phyloP scores from a whole-genome alignment of 257 asterid species.

The Salvia hispanica region DNA sequence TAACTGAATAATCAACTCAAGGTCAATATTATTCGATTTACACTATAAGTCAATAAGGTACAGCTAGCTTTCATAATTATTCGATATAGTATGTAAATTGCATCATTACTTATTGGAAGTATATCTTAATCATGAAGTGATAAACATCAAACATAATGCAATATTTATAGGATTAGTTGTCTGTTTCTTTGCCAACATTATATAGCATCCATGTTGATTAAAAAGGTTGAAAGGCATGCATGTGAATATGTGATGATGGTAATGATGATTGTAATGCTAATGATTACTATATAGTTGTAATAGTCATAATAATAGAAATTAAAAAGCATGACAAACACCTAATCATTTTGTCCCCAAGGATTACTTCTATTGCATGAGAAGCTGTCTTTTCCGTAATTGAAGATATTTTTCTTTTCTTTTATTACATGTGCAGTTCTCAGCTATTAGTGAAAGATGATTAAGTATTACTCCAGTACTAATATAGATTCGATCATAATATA shows the following conservation, averaged over 20 bases:
- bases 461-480: background rate
- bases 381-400: conserved; percentile 33
- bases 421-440: conserved; percentile 1
- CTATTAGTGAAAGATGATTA: conserved; percentile 34
- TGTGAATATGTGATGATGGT: conserved; percentile 51
- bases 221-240: conserved; percentile 40
- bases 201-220: conserved; percentile 49
- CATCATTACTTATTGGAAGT: background rate
- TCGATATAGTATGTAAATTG: background rate
- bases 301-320: conserved; percentile 23
- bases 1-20: too few relatives aligned
- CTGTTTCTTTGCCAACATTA: conserved; percentile 32
- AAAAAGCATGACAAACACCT: conserved; percentile 43
- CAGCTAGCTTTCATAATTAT: conserved; percentile 1
- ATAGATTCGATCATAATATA: background rate
- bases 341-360: conserved; percentile 43
- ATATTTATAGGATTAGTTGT: conserved; percentile 34
- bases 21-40: too few relatives aligned
- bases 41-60: too few relatives aligned
- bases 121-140: background rate
- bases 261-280: conserved; percentile 41
- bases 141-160: conserved; percentile 28
- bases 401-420: background rate
- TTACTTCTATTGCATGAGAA: conserved; percentile 40
- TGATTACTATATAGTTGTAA: conserved; percentile 37